Percentiles rank a stretch among this genome's conserved stretches.
phyloP scores from a whole-genome alignment of 352 stramenopile genomes.

The Globisporangium okanoganense region DNA sequence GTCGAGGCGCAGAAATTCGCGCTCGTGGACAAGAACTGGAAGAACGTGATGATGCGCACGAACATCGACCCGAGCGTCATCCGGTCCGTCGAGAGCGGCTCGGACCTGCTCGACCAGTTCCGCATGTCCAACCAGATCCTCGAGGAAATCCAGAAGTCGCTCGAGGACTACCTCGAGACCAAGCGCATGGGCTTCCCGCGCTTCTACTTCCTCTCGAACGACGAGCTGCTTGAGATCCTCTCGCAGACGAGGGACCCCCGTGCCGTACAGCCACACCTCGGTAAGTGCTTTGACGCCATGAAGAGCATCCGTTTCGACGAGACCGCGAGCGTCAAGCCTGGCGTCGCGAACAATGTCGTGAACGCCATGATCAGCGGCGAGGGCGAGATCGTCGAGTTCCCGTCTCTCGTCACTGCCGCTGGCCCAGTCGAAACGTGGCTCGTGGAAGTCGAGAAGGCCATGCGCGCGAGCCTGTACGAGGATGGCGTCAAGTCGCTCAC shows the following conservation, averaged over 20 bases:
- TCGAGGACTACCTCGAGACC: conserved; percentile 91
- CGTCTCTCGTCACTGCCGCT: conserved; percentile 65
- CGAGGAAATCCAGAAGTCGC: conserved; percentile 90
- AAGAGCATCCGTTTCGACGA: conserved; percentile 89
- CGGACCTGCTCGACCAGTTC: conserved; percentile 79
- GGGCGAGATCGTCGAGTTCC: conserved; percentile 83
- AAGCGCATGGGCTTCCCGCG: conserved; percentile 91
- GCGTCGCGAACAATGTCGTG: conserved; percentile 45
- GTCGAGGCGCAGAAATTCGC: conserved; percentile 86
- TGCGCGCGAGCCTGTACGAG: conserved; percentile 84
- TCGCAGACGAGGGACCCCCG: conserved; percentile 88
- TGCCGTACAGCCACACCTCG: conserved; percentile 87
- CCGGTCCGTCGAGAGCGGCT: conserved; percentile 63
- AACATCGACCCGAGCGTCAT: conserved; percentile 76
- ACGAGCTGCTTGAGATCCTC: conserved; percentile 90
- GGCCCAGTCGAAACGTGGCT: conserved; percentile 88
- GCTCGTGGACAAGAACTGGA: conserved; percentile 86
- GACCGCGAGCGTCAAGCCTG: conserved; percentile 17
- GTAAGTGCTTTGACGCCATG: conserved; percentile 92
- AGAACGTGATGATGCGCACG: conserved; percentile 75
- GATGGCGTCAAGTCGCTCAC: conserved; percentile 79
- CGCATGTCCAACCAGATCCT: conserved; percentile 80
- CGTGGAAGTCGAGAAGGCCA: conserved; percentile 84
- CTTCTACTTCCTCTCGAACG: conserved; percentile 93
- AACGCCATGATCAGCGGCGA: conserved; percentile 84